Conservation (phyloP, 148 eudicot species). For the Vaccinium corymbosum region DNA sequence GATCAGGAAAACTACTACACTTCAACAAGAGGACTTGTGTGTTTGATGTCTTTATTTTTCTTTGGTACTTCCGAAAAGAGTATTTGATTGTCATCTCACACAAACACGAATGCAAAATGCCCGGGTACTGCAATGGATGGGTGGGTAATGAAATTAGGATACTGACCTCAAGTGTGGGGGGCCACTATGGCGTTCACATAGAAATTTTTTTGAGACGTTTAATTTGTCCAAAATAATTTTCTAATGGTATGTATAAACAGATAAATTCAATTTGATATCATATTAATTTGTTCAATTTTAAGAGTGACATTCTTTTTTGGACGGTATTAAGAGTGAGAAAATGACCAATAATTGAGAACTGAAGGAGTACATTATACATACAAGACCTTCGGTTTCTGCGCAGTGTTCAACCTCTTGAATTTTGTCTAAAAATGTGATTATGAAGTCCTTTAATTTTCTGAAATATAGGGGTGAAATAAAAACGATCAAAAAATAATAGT, state of each 20-base stretch:
- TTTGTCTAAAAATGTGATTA: background rate
- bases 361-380: background rate
- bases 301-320: background rate
- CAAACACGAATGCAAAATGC: too few relatives aligned
- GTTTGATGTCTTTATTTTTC: background rate
- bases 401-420: background rate
- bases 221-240: too few relatives aligned
- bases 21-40: constrained; percentile 1
- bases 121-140: too few relatives aligned
- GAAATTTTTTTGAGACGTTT: too few relatives aligned
- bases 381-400: background rate
- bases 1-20: background rate
- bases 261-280: too few relatives aligned
- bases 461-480: background rate
- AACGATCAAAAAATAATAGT: too few relatives aligned
- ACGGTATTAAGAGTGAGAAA: background rate
- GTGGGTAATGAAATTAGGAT: too few relatives aligned
- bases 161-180: too few relatives aligned
- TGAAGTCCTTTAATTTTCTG: background rate
- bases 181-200: too few relatives aligned
- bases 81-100: background rate
- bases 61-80: background rate
- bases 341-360: background rate
- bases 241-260: too few relatives aligned
- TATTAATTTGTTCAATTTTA: background rate